Evolutionary conservation across 1,284 basidiomycete species (phyloP), one percentile per base, ranked within the genome.

Genomic region (Irpex sp.): DNA sequence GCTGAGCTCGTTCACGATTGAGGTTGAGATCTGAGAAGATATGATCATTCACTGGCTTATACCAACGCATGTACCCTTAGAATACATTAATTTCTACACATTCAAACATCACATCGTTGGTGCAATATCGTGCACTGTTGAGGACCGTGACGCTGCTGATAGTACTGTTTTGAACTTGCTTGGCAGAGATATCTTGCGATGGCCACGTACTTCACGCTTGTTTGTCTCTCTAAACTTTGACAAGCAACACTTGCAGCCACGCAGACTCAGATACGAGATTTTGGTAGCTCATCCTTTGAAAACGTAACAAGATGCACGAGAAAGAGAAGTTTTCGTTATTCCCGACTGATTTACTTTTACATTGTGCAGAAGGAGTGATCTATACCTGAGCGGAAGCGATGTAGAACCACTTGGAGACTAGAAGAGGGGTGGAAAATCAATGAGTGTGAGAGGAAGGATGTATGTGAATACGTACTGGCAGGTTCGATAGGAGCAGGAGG

Each of bases 401-500:
- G 77, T 93, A 91, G 86, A 93, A 93, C 92, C 92, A 90, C 74
- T 93, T 93, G 68, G 90, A 93, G 71, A 95, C 93, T 88, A 73
- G 61, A 58, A 15, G 19, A 9, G 31, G 9, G 31, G 69, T 70
- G 73, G 72, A 71, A 77, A 79, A 17, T 40, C 13, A 63, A 77
- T 71, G 77, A 68, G 67, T 69, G 67, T 57, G 51, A 17, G 52
- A 5, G 36, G 58, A 48, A 71, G 70, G 67, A 70, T 67, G 62
- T 62, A 52, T 37, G 59, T 63, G 52, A 31, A 60, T 52, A 80
- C 89, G 78, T 75, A 93, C 94, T 89, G 59, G 94, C 91, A 65
- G 92, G 87, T 73, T 98, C 96, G 70, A 97, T 88, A 48, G 92
- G 89, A 62, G 87, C 94, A 68, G 96, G 84, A 59, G 94, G 85